Percentiles rank a stretch among this genome's conserved stretches.
These are phyloP conservation scores for Hypoxylon sp. DNA, from an alignment of 2,329 filamentous ascomycete genomes.

Conservation along the genomic window DNA sequence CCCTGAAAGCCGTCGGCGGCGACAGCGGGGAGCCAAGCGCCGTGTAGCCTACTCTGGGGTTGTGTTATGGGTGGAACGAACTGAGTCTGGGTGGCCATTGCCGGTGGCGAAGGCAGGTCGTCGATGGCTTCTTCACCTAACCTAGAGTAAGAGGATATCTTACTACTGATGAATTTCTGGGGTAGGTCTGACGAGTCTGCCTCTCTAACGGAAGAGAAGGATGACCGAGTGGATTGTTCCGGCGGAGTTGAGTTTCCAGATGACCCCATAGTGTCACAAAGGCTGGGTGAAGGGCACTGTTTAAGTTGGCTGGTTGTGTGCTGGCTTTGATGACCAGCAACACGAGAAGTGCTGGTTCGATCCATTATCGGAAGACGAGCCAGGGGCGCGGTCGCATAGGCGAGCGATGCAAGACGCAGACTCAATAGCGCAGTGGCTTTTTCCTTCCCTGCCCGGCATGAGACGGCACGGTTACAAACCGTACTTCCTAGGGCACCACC, in stretches of 20 bases:
- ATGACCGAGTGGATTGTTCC: slow-evolving; percentile 61
- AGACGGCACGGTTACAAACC: slow-evolving; percentile 31
- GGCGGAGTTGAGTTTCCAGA: slow-evolving; percentile 49
- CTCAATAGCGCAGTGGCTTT: slow-evolving; percentile 48
- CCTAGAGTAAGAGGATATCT: slow-evolving; percentile 69
- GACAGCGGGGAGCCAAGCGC: slow-evolving; percentile 66
- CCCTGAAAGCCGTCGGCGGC: slow-evolving; percentile 68
- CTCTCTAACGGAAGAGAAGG: slow-evolving; percentile 73
- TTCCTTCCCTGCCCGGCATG: slow-evolving; percentile 27
- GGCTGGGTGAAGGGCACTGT: slow-evolving; percentile 40
- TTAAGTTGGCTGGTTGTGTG: slow-evolving; percentile 40
- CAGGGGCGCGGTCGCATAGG: slow-evolving; percentile 32
- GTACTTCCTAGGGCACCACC: slow-evolving; percentile 29
- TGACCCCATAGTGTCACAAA: slow-evolving; percentile 48
- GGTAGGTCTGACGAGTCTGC: slow-evolving; percentile 68
- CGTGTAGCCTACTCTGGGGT: slow-evolving; percentile 68
- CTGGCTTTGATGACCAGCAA: slow-evolving; percentile 36
- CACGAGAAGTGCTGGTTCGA: slow-evolving; percentile 40
- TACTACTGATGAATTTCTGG: slow-evolving; percentile 73
- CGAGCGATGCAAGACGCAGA: slow-evolving; percentile 45
- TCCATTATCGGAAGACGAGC: slow-evolving; percentile 45
- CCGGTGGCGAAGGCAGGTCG: slow-evolving; percentile 62
- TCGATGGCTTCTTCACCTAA: slow-evolving; percentile 61
- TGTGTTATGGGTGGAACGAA: slow-evolving; percentile 67
- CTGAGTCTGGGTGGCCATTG: slow-evolving; percentile 57